Conservation (phyloP, 177 flowering plant genomes). For the Vitis hybrid region DNA sequence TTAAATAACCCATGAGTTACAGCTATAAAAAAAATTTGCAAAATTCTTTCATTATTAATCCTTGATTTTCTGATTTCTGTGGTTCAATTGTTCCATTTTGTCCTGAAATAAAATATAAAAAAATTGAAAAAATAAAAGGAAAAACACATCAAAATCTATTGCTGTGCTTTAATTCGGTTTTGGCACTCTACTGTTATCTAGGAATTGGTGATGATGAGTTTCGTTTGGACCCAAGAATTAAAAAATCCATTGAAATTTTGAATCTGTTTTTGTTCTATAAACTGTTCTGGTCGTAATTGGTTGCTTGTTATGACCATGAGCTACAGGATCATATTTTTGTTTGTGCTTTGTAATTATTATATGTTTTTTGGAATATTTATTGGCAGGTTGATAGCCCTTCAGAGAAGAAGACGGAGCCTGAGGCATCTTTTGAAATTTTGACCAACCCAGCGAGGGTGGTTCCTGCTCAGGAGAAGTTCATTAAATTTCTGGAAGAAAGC, state of each 20-base stretch:
- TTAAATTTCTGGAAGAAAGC: slow-evolving; percentile 79
- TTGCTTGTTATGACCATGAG: neutral
- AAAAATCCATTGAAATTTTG: too few relatives aligned
- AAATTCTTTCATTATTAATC: neutral
- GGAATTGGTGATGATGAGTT: too few relatives aligned
- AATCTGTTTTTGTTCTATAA: too few relatives aligned
- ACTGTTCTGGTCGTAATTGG: too few relatives aligned
- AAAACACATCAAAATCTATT: too few relatives aligned
- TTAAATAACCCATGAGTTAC: too few relatives aligned
- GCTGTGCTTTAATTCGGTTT: too few relatives aligned
- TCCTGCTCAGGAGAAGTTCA: slow-evolving; percentile 88
- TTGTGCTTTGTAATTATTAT: neutral
- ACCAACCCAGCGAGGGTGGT: slow-evolving; percentile 95
- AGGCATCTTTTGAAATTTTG: slow-evolving; percentile 73
- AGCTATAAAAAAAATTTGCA: neutral
- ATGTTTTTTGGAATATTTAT: neutral
- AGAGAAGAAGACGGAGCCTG: slow-evolving; percentile 81
- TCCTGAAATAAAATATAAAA: neutral
- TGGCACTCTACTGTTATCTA: too few relatives aligned
- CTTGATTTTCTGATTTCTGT: neutral
- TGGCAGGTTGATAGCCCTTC: slow-evolving; percentile 71
- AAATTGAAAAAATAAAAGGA: neutral
- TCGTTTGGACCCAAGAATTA: too few relatives aligned
- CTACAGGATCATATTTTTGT: neutral
- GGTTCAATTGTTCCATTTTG: neutral